Evolutionary conservation across 2,329 filamentous ascomycete genomes (phyloP), one percentile per base, ranked within the genome.

Genomic region (Aspergillus quadricinctus): DNA sequence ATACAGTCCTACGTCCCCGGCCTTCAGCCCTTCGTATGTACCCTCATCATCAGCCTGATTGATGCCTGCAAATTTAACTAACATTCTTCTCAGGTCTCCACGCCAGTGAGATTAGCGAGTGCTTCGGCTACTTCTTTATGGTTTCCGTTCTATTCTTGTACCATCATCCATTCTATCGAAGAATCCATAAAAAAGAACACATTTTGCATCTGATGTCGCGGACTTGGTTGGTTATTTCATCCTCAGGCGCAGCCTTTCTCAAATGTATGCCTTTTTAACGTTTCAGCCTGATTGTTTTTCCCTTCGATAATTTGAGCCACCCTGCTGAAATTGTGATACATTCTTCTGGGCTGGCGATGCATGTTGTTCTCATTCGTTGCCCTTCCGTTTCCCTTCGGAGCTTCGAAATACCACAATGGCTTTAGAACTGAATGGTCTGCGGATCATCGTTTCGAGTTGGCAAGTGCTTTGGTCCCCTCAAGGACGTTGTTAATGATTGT

Each of bases 1-100:
- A 28, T 77, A 77, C 62, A 77, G 75, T 63, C 75, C 75, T 27
- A 77, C 74, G 51, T 77, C 75, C 48, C 75, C 75, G 57, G 71
- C 72, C 53, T 76, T 72, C 58, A 76, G 73, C 55, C 74, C 74
- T 60, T 73, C 74, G 73, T 76, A 67, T 70, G 73, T 72, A 48
- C 55, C 17, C 14, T 31, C 23, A 49, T 5, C 17, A 46, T 49
- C 45, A 53, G 11, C 14, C 35, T 19, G n/a, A n/a, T 37, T 52
- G 3, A 56, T 37, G 19, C 4, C 9, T 19, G 21, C 4, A 19
- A 8, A 19, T 41, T 48, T 57, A 35, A 54, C 64, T 70, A 49
- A 67, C 58, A 43, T 49, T 6, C 19, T 19, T 31, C 53, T 40
- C 48, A 76, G 74, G 61, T 76, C 75, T 54, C 74, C 75, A 27